Conservation (phyloP, 805 yeast species). For the Candida mattraensis region DNA sequence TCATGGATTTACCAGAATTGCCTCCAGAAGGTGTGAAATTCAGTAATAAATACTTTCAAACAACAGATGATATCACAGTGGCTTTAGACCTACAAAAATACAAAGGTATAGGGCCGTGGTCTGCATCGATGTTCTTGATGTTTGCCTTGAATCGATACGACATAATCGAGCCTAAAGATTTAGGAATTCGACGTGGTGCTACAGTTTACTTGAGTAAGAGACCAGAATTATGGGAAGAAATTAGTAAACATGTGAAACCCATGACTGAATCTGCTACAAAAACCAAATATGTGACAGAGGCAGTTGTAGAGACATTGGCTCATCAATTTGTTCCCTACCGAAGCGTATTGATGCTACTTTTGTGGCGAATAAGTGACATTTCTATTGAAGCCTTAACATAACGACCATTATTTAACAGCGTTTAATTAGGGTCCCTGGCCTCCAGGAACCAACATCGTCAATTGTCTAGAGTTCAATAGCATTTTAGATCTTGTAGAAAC, state of each 20-base stretch:
- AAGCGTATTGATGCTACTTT: constrained; percentile 62
- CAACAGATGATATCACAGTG: constrained; percentile 15
- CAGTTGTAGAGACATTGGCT: constrained; percentile 54
- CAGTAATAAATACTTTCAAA: constrained; percentile 17
- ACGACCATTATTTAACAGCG: constrained; percentile 3
- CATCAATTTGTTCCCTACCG: constrained; percentile 64
- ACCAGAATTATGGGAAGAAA: constrained; percentile 46
- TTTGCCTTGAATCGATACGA: constrained; percentile 68
- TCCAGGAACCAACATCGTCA: constrained; percentile 64
- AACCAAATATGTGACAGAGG: constrained; percentile 47
- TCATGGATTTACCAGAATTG: constrained; percentile 32
- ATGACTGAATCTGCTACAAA: constrained; percentile 7
- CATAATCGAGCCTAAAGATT: constrained; percentile 74
- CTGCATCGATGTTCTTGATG: constrained; percentile 81
- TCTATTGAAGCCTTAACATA: constrained; percentile 46
- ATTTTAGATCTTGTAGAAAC: constrained; percentile 54
- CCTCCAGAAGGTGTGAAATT: constrained; percentile 20
- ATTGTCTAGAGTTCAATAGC: constrained; percentile 69
- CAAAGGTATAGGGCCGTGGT: constrained; percentile 84
- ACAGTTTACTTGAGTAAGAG: constrained; percentile 58
- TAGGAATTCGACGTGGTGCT: constrained; percentile 84
- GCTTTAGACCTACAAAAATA: constrained; percentile 30
- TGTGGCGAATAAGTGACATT: constrained; percentile 72
- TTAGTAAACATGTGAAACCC: constrained; percentile 39
- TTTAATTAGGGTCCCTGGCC: constrained; percentile 37